Base-by-base conservation (phyloP, 2,329 filamentous ascomycete genomes). In the Chalaropsis ovoidea region DNA sequence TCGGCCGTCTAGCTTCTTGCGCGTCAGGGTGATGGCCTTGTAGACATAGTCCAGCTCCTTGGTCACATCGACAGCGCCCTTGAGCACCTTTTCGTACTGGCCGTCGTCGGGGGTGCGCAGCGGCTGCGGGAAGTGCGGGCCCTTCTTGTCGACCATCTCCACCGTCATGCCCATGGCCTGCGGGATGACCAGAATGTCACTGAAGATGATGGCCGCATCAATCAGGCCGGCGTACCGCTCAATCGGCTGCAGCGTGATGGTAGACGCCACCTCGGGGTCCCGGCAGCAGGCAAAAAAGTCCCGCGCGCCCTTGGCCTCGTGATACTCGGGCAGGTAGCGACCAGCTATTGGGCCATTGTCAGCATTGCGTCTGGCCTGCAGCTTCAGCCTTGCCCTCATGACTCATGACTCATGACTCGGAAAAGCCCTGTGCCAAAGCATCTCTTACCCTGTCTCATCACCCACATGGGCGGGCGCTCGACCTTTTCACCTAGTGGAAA, bases 271-370 rank as follows among this genome's bases (percentile, higher is more conserved):
- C 75, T 97, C 91, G 66, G 94, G 90, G 72, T 86, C 85, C 65
- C 94, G 91, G 76, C 94, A 99, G 82, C 93, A 96, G 78, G 91
- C 90, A 80, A 99, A 99, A 79, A 99, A 99, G 78, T 99, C 94
- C 69, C 87, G 85, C 64, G 77, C 82, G 70, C 88, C 93, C 78
- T 99, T 99, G 68, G 89, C 93, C 78, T 95, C 84, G 75, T 99
- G 94, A 76, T 99, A 99, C 76, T 99, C 94, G 69, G 93, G 94
- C 24, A 99, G 88, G 75, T 99, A 99, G 71, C 94, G 88, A 68
- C 94, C 94, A 73, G 94, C 94, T 96, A 27, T 49, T 49, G 17
- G 70, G 63, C 15, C 15, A 15, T 43, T 49, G 31, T 27, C 19
- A 61, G 42, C 11, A 49, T 24, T 35, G 13, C 17, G 24, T 35